Conservation (phyloP, 371 early-diverging fungal genomes). For the Lichtheimia hyalospora region DNA sequence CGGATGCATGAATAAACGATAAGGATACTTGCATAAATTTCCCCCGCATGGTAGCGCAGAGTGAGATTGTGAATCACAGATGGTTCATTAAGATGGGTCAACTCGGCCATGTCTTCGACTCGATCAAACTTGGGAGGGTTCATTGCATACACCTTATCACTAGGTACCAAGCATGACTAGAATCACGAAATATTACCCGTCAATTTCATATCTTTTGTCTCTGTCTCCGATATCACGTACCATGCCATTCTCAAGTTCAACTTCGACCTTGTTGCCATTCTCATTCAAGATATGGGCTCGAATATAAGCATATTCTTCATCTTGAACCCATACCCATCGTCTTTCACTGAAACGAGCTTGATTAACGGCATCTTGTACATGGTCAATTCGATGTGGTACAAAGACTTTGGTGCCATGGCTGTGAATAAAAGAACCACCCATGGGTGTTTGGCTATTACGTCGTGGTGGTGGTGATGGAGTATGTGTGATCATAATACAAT, state of each 20-base stretch:
- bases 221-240: slow-evolving; percentile 39
- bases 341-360: slow-evolving; percentile 82
- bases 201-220: background rate
- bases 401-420: slow-evolving; percentile 50
- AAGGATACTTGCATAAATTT: slow-evolving; percentile 84
- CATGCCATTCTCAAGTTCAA: slow-evolving; percentile 72
- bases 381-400: slow-evolving; percentile 35
- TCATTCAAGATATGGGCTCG: slow-evolving; percentile 75
- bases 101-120: slow-evolving; percentile 98
- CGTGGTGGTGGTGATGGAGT: slow-evolving; percentile 5
- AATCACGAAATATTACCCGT: background rate
- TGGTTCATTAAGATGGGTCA: slow-evolving; percentile 98
- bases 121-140: slow-evolving; percentile 99
- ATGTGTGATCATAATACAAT: slow-evolving; percentile 12
- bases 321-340: slow-evolving; percentile 96
- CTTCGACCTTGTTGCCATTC: slow-evolving; percentile 48
- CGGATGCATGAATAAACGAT: background rate
- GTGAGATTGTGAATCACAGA: slow-evolving; percentile 97
- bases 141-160: slow-evolving; percentile 90
- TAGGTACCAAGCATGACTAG: slow-evolving; percentile 64
- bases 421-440: slow-evolving; percentile 47
- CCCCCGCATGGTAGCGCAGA: slow-evolving; percentile 85
- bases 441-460: background rate
- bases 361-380: slow-evolving; percentile 67
- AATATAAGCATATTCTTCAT: slow-evolving; percentile 87